Evolutionary conservation across 192 early-diverging fungal genomes (phyloP).

Genomic region (Linnemannia elongata): DNA sequence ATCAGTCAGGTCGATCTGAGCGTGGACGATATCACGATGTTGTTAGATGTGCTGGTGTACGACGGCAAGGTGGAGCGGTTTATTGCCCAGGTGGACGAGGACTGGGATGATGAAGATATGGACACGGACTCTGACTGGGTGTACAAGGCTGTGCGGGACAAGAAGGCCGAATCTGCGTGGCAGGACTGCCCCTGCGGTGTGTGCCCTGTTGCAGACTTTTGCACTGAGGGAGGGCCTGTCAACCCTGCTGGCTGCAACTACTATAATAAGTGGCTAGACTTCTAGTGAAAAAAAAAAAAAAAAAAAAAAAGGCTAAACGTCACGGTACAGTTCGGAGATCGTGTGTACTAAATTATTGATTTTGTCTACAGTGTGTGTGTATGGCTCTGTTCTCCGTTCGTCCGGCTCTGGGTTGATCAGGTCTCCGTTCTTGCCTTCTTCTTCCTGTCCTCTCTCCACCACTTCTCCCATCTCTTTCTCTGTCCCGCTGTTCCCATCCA

Average conservation of each 20-base stretch:
- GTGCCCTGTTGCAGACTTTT: conserved; percentile 88
- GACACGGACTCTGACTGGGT: conserved; percentile 72
- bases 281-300: conserved; percentile 44
- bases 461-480: neutral
- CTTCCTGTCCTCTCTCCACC: neutral
- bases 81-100: conserved; percentile 64
- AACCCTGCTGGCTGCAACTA: conserved; percentile 86
- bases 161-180: conserved; percentile 65
- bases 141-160: conserved; percentile 59
- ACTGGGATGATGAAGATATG: conserved; percentile 64
- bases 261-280: conserved; percentile 84
- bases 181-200: conserved; percentile 91
- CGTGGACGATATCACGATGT: conserved; percentile 77
- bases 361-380: neutral
- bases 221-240: conserved; percentile 78
- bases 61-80: conserved; percentile 87
- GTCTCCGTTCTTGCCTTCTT: neutral
- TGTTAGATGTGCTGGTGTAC: conserved; percentile 88
- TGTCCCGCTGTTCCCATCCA: neutral
- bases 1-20: conserved; percentile 82
- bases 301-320: neutral
- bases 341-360: neutral
- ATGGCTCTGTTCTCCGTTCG: neutral
- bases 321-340: conserved; percentile 8
- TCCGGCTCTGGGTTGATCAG: conserved; percentile 1